Evolutionary conservation across 164 flowering plant species (phyloP).

Genomic region (Stephania yunnanensis): DNA sequence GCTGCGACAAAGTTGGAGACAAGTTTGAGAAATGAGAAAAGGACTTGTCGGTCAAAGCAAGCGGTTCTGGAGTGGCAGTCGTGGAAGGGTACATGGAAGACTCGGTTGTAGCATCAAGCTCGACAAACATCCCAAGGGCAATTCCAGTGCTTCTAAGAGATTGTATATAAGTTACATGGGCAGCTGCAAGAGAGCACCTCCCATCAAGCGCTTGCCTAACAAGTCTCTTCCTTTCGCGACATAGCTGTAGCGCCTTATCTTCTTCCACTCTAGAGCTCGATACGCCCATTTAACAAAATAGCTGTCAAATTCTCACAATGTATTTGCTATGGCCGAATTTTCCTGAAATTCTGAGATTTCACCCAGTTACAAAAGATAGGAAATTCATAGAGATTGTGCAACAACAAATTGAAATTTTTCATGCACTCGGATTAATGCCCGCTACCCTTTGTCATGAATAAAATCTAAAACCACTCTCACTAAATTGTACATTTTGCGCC

Average conservation of each 20-base stretch:
- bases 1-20: constrained; percentile 62
- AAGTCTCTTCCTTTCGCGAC: constrained; percentile 83
- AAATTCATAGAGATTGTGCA: constrained; percentile 1
- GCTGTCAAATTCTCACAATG: neutral
- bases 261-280: constrained; percentile 72
- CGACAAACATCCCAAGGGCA: constrained; percentile 68
- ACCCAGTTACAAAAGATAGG: neutral
- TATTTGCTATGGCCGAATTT: neutral
- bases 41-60: constrained; percentile 56
- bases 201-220: constrained; percentile 85
- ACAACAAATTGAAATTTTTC: neutral
- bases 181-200: constrained; percentile 70
- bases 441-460: neutral
- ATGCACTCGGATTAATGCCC: neutral
- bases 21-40: constrained; percentile 59
- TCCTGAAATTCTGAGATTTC: constrained; percentile 8
- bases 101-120: constrained; percentile 54
- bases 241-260: constrained; percentile 77
- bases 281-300: constrained; percentile 53
- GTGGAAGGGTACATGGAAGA: constrained; percentile 66
- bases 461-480: neutral
- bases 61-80: constrained; percentile 67
- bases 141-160: constrained; percentile 54
- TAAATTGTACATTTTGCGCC: constrained; percentile 5
- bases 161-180: constrained; percentile 73